Conservation (phyloP, 192 early-diverging fungal genomes). For the Podochytrium sp. region DNA sequence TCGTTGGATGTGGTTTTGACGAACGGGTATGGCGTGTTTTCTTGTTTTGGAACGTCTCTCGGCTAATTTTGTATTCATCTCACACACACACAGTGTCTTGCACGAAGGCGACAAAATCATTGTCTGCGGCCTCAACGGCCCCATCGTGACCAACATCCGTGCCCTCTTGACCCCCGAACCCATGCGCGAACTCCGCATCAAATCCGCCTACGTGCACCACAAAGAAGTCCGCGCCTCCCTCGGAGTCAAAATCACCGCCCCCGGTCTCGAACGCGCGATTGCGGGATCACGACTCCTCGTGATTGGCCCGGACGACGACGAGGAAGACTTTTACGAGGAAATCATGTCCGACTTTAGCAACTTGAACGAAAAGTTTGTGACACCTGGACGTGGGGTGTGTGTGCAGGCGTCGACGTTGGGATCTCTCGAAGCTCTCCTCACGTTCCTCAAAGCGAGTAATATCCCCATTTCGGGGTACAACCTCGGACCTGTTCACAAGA, state of each 20-base stretch:
- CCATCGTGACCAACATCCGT: constrained; percentile 90
- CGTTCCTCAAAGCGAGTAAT: constrained; percentile 85
- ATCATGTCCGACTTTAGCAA: constrained; percentile 89
- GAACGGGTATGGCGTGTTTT: constrained; percentile 56
- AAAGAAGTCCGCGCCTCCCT: constrained; percentile 95
- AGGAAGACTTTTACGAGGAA: constrained; percentile 91
- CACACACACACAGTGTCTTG: too few relatives aligned
- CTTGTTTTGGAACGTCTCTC: neutral
- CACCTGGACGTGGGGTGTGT: constrained; percentile 88
- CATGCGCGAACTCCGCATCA: constrained; percentile 94
- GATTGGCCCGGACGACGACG: constrained; percentile 92
- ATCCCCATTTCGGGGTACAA: constrained; percentile 97
- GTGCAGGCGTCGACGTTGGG: constrained; percentile 98
- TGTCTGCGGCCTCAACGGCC: constrained; percentile 91
- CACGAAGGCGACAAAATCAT: constrained; percentile 96
- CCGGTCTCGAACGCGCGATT: constrained; percentile 93
- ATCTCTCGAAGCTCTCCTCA: constrained; percentile 94
- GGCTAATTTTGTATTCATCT: neutral
- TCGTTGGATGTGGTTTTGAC: constrained; percentile 97
- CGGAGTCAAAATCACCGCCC: constrained; percentile 95
- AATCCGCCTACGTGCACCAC: constrained; percentile 95
- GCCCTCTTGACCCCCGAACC: constrained; percentile 99
- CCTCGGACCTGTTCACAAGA: constrained; percentile 97
- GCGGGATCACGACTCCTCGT: constrained; percentile 95
- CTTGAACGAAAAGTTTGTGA: constrained; percentile 79